Evolutionary conservation across 345 rosid species (phyloP).

Genomic region (Microcos paniculata): DNA sequence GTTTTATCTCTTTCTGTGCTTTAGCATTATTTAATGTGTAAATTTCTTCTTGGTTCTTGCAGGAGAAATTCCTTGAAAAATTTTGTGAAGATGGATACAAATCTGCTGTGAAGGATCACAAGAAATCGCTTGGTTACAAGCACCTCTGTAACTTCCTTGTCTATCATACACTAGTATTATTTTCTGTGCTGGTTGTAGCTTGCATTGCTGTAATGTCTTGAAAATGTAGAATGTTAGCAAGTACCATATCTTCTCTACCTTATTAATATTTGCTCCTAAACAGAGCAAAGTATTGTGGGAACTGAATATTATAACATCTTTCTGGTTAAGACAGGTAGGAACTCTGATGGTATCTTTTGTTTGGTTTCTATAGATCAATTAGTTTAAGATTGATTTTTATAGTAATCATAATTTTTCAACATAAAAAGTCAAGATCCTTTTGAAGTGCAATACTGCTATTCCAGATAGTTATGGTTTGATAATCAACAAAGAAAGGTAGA

Average conservation of each 20-base stretch:
- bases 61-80: constrained; percentile 73
- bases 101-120: constrained; percentile 45
- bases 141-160: constrained; percentile 52
- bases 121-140: constrained; percentile 66
- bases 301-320: neutral
- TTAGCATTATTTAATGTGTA: neutral
- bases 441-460: neutral
- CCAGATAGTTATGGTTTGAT: neutral
- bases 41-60: constrained; percentile 20
- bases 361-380: neutral
- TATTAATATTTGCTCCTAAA: neutral
- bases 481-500: neutral
- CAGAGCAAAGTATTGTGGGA: neutral
- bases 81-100: constrained; percentile 66
- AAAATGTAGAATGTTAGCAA: neutral
- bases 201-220: neutral
- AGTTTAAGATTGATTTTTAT: neutral
- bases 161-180: neutral
- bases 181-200: neutral
- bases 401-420: neutral
- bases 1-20: neutral
- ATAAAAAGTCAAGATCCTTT: neutral
- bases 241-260: neutral
- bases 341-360: neutral
- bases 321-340: neutral